Evolutionary conservation across 1,284 basidiomycete genomes (phyloP), one percentile per base, ranked within the genome.

Genomic region (Paramarasmius palmivorus): DNA sequence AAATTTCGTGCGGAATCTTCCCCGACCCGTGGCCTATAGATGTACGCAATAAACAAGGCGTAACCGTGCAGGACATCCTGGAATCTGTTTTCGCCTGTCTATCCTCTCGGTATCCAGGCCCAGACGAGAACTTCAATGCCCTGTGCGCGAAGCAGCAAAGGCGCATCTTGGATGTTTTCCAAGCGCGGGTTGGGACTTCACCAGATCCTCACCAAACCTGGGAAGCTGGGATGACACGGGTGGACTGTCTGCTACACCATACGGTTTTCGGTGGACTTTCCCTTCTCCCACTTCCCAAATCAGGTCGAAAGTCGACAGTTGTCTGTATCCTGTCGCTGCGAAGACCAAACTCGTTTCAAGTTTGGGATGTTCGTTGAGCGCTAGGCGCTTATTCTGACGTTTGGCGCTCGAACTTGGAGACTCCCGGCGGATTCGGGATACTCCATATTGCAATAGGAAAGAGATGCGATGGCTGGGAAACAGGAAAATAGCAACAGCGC

Each of bases 241-340:
- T 74, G 15, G 81, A 83, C 49, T 79, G 72, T 59, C 59, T 83
- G 22, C 68, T 78, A 17, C 63, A 68, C 44, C 77, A 78, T 50
- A 76, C 73, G 3, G 54, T 67, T 26, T 83, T 82, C 49, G 78
- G 70, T n/a, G 82, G 82, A 12, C 63, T 83, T 26, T 72, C 78
- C 15, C 62, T 69, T 7, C 70, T 69, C 36, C 58, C 68, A 41
- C 67, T 50, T 35, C 14, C 20, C 34, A 7, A 25, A 34, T n/a
- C 22, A 23, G 10, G 26, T 12, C 12, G 42, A 25, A 68, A 20
- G 62, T 59, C 29, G 68, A 69, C 3, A 4, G 63, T 67, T 41
- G 68, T 69, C 4, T 78, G 74, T 59, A 73, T 82, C 47, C 55
- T 83, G 63, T 77, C 77, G 47, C 64, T 82, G 40, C 66, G 67